Percentiles rank a stretch among this genome's conserved stretches.
These are phyloP conservation scores for Asterophora parasitica DNA, from an alignment of 768 basidiomycete species.

Conservation along the genomic window DNA sequence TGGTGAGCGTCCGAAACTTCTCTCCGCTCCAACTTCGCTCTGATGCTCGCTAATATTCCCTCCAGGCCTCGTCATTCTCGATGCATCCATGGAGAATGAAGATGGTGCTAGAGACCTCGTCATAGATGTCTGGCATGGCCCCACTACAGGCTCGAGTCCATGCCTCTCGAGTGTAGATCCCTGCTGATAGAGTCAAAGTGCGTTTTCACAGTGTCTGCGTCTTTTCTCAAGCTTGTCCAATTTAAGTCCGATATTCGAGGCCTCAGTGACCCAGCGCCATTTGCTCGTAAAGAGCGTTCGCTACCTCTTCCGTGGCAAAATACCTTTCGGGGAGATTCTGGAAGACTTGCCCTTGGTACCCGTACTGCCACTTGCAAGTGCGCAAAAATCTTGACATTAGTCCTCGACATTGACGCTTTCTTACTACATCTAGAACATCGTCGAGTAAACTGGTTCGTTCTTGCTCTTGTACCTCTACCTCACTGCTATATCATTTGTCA, in stretches of 20 bases:
- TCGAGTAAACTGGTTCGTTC: not conserved
- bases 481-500: too few species aligned
- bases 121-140: constrained; percentile 75
- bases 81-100: constrained; percentile 53
- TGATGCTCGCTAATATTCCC: constrained; percentile 13
- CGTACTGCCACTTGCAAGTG: constrained; percentile 72
- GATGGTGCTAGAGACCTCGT: constrained; percentile 50
- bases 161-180: constrained; percentile 73
- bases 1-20: constrained; percentile 38
- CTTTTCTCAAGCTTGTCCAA: not conserved
- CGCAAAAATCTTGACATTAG: constrained; percentile 20
- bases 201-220: constrained; percentile 15
- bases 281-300: constrained; percentile 64
- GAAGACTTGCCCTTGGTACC: constrained; percentile 67
- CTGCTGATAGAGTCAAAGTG: constrained; percentile 74
- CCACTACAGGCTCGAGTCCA: constrained; percentile 79
- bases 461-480: too few species aligned
- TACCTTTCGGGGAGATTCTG: constrained; percentile 75
- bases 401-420: not conserved
- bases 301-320: constrained; percentile 69
- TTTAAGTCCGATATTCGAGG: constrained; percentile 69
- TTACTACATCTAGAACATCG: constrained; percentile 19
- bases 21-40: not conserved
- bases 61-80: constrained; percentile 70
- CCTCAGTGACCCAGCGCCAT: constrained; percentile 83